phyloP scores from a whole-genome alignment of 2,329 filamentous ascomycete species.

The Daldinia eschscholtzii region DNA sequence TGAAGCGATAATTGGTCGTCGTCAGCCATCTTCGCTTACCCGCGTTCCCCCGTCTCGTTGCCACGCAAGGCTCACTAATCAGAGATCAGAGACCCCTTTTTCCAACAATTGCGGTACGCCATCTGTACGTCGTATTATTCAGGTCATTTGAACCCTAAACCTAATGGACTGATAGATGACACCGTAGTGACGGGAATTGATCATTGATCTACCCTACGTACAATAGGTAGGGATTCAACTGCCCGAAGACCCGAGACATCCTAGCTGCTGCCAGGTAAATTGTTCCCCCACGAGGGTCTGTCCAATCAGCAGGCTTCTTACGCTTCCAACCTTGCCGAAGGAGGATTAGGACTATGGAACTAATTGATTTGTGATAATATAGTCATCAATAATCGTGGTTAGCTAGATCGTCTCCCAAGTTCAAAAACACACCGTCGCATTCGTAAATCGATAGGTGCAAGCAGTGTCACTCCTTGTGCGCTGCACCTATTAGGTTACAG shows the following conservation, averaged over 20 bases:
- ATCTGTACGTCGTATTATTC: conserved; percentile 17
- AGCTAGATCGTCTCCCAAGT: conserved; percentile 6
- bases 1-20: conserved; percentile 33
- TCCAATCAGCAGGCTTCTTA: conserved; percentile 29
- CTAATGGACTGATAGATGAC: conserved; percentile 11
- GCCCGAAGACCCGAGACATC: conserved; percentile 39
- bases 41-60: conserved; percentile 26
- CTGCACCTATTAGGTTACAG: neutral
- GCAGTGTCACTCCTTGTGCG: conserved; percentile 21
- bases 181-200: conserved; percentile 25
- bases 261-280: conserved; percentile 22
- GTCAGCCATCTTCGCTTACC: conserved; percentile 35
- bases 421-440: conserved; percentile 22
- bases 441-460: conserved; percentile 26
- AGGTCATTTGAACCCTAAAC: conserved; percentile 25
- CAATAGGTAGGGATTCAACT: conserved; percentile 33
- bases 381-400: conserved; percentile 38
- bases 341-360: conserved; percentile 33
- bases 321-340: conserved; percentile 36
- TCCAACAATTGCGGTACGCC: neutral
- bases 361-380: conserved; percentile 42
- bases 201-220: conserved; percentile 34
- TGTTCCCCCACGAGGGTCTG: conserved; percentile 30
- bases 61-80: conserved; percentile 34
- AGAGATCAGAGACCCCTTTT: conserved; percentile 25